A percentile compares a stretch with the other conserved stretches of the same genome.
phyloP scores from a whole-genome alignment of 2,329 filamentous ascomycete genomes.

The Beauveria sp. region DNA sequence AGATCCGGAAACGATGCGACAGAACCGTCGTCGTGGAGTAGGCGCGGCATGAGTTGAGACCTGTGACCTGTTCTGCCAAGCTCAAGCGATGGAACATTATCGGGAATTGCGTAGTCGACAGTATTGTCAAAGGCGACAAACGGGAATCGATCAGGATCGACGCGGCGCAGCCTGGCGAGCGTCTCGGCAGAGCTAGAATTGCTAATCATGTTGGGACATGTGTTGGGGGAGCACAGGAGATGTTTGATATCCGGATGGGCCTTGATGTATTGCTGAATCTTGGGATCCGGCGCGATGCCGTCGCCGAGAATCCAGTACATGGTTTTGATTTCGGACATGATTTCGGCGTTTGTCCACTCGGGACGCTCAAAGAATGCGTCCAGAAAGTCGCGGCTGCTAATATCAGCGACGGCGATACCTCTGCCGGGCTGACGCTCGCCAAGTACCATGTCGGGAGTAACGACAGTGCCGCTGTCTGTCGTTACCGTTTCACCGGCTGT shows the following conservation, averaged over 20 bases:
- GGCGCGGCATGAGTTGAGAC: conserved; percentile 39
- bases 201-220: conserved; percentile 66
- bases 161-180: conserved; percentile 58
- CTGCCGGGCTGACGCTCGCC: conserved; percentile 57
- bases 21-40: conserved; percentile 37
- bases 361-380: conserved; percentile 59
- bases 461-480: conserved; percentile 54
- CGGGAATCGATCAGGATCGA: conserved; percentile 69
- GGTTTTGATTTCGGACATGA: conserved; percentile 59
- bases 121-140: conserved; percentile 58
- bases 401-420: conserved; percentile 72
- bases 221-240: conserved; percentile 67
- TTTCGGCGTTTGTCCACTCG: conserved; percentile 59
- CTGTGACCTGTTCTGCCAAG: conserved; percentile 36
- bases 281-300: conserved; percentile 46
- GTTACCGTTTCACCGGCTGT: conserved; percentile 55
- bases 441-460: conserved; percentile 85
- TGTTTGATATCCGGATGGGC: conserved; percentile 58
- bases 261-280: conserved; percentile 62
- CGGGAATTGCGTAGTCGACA: conserved; percentile 18
- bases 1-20: conserved; percentile 39
- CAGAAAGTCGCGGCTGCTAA: conserved; percentile 65
- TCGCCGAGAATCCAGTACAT: conserved; percentile 78
- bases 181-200: conserved; percentile 60
- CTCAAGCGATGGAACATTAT: conserved; percentile 23